These are phyloP conservation scores for Termitomyces eurrhizus DNA, from an alignment of 768 basidiomycete species.

Conservation along the genomic window DNA sequence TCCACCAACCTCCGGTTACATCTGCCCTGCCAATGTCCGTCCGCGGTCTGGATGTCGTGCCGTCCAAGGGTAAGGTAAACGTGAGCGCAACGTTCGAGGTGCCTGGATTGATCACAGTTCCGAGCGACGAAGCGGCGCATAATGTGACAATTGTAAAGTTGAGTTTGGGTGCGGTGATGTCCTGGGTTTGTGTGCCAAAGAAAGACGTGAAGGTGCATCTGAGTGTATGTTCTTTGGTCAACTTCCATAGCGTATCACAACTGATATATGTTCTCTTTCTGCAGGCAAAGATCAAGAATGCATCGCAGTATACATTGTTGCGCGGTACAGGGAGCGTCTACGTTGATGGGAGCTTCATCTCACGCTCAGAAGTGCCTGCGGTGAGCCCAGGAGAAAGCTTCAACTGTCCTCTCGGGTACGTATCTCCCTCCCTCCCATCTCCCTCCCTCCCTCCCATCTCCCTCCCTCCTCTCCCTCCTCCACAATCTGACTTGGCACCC, in stretches of 20 bases:
- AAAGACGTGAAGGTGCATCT: conserved; percentile 21
- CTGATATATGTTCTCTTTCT: not conserved
- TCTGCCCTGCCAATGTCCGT: not conserved
- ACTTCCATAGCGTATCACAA: not conserved
- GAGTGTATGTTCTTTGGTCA: conserved; percentile 14
- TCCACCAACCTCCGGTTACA: no score
- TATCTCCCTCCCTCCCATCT: not conserved
- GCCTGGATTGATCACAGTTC: conserved; percentile 22
- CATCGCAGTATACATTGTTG: conserved; percentile 23
- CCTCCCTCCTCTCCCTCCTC: not conserved
- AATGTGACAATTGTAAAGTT: conserved; percentile 27
- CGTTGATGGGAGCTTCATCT: conserved; percentile 27
- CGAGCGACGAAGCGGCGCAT: conserved; percentile 22
- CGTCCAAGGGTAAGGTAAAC: conserved; percentile 16
- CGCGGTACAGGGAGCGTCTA: conserved; percentile 23
- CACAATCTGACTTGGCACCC: not conserved
- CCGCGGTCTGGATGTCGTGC: not conserved
- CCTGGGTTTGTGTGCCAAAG: conserved; percentile 27
- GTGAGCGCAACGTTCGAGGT: conserved; percentile 26
- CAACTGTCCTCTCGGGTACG: conserved; percentile 27
- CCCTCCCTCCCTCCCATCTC: no score
- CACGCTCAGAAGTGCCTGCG: conserved; percentile 18
- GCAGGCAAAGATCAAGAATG: conserved; percentile 26
- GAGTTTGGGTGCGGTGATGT: conserved; percentile 18
- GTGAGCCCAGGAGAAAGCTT: conserved; percentile 28